Percentiles rank a stretch among this genome's conserved stretches.
phyloP scores from a whole-genome alignment of 345 rosid species.

The Psidium friedrichsthalianum region DNA sequence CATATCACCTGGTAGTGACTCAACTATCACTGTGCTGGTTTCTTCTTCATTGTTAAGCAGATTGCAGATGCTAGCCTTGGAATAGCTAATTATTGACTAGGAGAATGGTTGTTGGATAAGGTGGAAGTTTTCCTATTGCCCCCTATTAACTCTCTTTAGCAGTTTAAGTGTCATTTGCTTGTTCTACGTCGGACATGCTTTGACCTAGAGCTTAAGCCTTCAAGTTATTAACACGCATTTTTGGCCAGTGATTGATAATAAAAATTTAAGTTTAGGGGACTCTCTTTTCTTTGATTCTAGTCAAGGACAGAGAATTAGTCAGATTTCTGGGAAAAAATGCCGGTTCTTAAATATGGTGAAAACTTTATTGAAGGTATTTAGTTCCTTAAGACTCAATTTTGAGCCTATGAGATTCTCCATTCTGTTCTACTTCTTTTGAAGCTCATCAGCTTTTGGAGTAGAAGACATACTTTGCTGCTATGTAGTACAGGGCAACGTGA shows the following conservation, averaged over 20 bases:
- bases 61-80: not conserved
- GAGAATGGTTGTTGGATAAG: not conserved
- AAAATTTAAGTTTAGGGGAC: not conserved
- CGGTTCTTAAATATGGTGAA: not conserved
- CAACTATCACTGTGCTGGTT: not conserved
- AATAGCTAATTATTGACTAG: not conserved
- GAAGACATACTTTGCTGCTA: not conserved
- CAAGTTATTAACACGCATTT: not conserved
- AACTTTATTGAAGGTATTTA: not conserved
- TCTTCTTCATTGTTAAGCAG: not conserved
- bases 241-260: not conserved
- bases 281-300: not conserved
- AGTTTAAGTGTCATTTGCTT: not conserved
- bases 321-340: not conserved
- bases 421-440: not conserved
- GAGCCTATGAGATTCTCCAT: not conserved
- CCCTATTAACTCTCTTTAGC: not conserved
- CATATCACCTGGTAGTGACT: constrained; percentile 68
- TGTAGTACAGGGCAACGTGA: not conserved
- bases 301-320: not conserved
- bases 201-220: not conserved
- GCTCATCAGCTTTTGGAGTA: not conserved
- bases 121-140: not conserved
- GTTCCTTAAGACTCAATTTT: not conserved
- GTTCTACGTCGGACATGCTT: not conserved